Percentiles rank a stretch among this genome's conserved stretches.
These are phyloP conservation scores for Diatrype stigma DNA, from an alignment of 2,329 filamentous ascomycete genomes.

Conservation along the genomic window DNA sequence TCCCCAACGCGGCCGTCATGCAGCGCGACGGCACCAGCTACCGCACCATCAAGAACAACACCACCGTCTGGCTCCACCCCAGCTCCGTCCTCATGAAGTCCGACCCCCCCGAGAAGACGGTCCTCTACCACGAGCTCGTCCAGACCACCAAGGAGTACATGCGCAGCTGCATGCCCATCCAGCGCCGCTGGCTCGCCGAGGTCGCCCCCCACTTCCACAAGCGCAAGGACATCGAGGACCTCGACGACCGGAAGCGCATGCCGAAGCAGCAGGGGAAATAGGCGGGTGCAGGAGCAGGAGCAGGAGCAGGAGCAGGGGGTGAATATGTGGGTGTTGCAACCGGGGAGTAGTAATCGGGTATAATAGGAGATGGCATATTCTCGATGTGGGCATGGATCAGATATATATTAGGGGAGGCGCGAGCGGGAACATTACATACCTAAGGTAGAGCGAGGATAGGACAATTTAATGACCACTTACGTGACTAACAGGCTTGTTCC, in stretches of 20 bases:
- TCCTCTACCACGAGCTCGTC: constrained; percentile 82
- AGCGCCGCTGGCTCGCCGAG: constrained; percentile 80
- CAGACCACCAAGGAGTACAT: constrained; percentile 90
- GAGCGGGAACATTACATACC: no score
- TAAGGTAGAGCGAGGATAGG: no score
- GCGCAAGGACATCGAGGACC: constrained; percentile 77
- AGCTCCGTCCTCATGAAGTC: constrained; percentile 74
- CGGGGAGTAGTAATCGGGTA: no score
- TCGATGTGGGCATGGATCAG: no score
- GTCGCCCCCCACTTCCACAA: constrained; percentile 94
- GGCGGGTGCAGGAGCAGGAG: no score
- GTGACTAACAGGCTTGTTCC: no score
- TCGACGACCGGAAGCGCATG: constrained; percentile 74
- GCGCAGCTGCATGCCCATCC: constrained; percentile 79
- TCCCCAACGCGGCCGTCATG: constrained; percentile 83
- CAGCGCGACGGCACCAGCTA: constrained; percentile 84
- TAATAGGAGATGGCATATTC: no score
- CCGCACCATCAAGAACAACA: constrained; percentile 84
- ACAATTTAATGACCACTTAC: no score
- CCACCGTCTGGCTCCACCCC: constrained; percentile 88
- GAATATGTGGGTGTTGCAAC: no score
- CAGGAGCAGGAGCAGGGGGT: no score
- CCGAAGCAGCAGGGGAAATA: constrained; percentile 43
- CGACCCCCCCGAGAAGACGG: constrained; percentile 73
- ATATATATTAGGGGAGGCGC: no score